Conservation (phyloP, 495 filamentous ascomycete species). For the Aspergillus bridgeri region DNA sequence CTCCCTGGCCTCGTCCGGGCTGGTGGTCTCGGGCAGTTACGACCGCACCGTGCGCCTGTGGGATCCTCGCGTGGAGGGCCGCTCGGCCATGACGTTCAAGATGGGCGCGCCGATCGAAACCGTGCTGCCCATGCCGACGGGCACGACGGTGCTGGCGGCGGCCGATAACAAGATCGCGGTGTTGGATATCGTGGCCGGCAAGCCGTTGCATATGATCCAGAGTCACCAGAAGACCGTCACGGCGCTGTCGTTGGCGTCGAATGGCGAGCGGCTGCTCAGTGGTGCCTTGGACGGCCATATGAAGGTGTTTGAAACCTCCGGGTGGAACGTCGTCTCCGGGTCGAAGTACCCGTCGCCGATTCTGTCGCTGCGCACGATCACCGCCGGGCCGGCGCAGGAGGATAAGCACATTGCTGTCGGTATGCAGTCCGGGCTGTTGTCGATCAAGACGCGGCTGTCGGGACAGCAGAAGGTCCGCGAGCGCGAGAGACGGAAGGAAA, state of each 20-base stretch:
- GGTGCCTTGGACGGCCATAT: constrained; percentile 92
- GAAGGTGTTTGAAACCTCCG: constrained; percentile 88
- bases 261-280: constrained; percentile 73
- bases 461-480: constrained; percentile 78
- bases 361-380: constrained; percentile 73
- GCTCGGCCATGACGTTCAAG: constrained; percentile 85
- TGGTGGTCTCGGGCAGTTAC: constrained; percentile 86
- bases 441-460: constrained; percentile 78
- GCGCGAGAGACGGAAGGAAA: constrained; percentile 76
- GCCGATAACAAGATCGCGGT: constrained; percentile 86
- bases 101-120: constrained; percentile 82
- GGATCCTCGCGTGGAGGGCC: constrained; percentile 73
- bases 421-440: constrained; percentile 86
- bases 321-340: constrained; percentile 89
- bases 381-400: constrained; percentile 59
- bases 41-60: constrained; percentile 90
- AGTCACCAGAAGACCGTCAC: constrained; percentile 99
- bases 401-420: constrained; percentile 91
- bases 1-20: constrained; percentile 59
- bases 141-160: constrained; percentile 80
- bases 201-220: constrained; percentile 76
- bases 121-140: constrained; percentile 78
- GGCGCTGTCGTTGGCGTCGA: constrained; percentile 70
- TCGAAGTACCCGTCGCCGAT: constrained; percentile 90
- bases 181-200: constrained; percentile 90